Base-by-base conservation (phyloP, 306 rosid species). In the Trichosanthes truncata region DNA sequence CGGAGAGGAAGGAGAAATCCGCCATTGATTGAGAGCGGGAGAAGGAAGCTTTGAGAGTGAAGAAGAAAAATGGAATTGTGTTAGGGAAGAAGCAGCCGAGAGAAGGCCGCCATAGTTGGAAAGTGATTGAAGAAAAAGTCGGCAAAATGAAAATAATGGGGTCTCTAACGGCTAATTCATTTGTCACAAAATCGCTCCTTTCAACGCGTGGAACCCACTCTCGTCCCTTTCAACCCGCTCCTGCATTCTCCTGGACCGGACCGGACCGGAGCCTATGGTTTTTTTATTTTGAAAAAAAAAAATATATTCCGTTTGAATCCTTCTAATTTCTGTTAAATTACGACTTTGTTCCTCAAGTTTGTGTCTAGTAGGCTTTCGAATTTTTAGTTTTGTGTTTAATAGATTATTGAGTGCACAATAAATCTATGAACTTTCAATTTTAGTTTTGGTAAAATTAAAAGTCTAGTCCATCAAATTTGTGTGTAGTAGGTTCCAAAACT, bases 1-100 rank as follows among this genome's bases (percentile, higher is more conserved):
- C 94, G 17, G 91, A 89, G 33, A 83, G 75, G 55, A 76, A 84
- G 7, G 84, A 79, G 62, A 87, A 89, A 60, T 89, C 93, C 18
- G 84, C 88, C 94, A 89, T 93, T 60, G 59, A 45, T 29, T 26
- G 45, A 6, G 80, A 63, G 53, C 12, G 56, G 56, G 40, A 14
- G 61, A 48, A 9, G 4, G 9, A 43, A 43, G 11, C 48, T 43
- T n/a, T 43, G 46, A 6, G 80, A 63, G 51, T 46, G 8, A 62
- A n/a, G 57, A 35, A 63, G 48, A 20, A 35, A 20, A 66, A 66
- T 20, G 48, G 29, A 36, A 1, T 35, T 38, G 15, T 38, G 74
- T 63, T 36, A 66, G 49, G 29, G 49, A 66, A 29, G 67, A 62
- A 20, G 11, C 35, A 23, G 20, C 0, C 53, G 57, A 71, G 38